Base-by-base conservation (phyloP, 2,329 filamentous ascomycete genomes). In the Trichoderma sp. region DNA sequence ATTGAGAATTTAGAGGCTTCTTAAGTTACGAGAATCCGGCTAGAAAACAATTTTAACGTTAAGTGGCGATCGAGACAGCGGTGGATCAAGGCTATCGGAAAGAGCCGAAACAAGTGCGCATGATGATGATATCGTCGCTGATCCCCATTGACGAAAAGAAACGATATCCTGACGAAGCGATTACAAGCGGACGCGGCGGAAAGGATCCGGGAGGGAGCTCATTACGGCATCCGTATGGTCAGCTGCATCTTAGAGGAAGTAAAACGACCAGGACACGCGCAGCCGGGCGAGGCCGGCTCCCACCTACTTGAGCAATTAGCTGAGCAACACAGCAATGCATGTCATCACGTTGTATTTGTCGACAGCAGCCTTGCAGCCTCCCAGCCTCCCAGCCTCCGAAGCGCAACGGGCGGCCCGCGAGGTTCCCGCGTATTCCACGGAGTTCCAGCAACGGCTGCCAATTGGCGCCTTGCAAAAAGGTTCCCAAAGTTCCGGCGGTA, bases 401-500 rank as follows among this genome's bases (percentile, higher is more conserved):
- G 40, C 35, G 35, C 31, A 29, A 16, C 37, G 37, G 14, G 43
- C 43, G 43, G 43, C 43, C 43, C 43, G 43, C 43, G 43, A 10
- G 47, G 8, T 49, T 49, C 47, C 47, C 47, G 47, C 47, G 47
- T 49, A 49, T 49, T 49, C 47, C n/a, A 49, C 47, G n/a, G 47
- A 10, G 21, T 49, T 49, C 47, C 21, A 49, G 11, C 31, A 49
- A 49, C n/a, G 11, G 19, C 33, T 63, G 60, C 47, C 61, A 43
- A 64, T 56, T 64, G 49, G 49, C 35, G 61, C 33, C 37, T 40
- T 49, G 63, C 40, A 13, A 66, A 66, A 66, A 66, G 63, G 63
- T 66, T 66, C 63, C 63, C 63, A 59, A 66, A 66, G 55, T 66
- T 52, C 63, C 63, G 62, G 35, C 11, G 29, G 40, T 35, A 4